Percentiles rank a stretch among this genome's conserved stretches.
phyloP scores from a whole-genome alignment of 1,284 basidiomycete species.

The Pseudozyma hubeiensis region DNA sequence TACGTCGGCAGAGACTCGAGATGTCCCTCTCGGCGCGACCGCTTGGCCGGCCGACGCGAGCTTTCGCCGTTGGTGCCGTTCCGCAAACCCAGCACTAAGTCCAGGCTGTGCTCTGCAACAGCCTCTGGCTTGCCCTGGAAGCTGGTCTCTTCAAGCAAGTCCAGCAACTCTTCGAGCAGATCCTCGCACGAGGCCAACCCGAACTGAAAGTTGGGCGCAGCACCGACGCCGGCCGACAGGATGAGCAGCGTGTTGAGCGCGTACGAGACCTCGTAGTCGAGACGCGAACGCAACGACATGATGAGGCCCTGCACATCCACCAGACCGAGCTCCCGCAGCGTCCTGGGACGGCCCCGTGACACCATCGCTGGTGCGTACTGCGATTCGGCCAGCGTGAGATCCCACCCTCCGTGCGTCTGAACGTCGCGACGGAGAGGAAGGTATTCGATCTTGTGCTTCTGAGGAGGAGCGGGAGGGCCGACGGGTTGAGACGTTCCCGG shows the following conservation, averaged over 20 bases:
- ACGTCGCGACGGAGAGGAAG: constrained; percentile 82
- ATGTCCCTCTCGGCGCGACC: constrained; percentile 45
- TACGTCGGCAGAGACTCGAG: constrained; percentile 45
- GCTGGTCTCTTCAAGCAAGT: constrained; percentile 84
- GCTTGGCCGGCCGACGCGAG: constrained; percentile 14
- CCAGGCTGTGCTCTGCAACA: not conserved
- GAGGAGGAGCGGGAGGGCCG: constrained; percentile 44
- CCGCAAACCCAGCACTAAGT: constrained; percentile 1
- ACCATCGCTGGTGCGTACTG: constrained; percentile 74
- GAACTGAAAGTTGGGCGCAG: constrained; percentile 75
- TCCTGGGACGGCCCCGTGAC: constrained; percentile 73
- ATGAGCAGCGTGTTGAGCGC: constrained; percentile 89
- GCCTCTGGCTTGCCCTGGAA: constrained; percentile 74
- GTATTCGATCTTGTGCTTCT: constrained; percentile 89
- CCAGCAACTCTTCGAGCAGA: constrained; percentile 86
- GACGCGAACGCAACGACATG: constrained; percentile 87
- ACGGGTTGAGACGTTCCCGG: constrained; percentile 43
- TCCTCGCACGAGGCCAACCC: constrained; percentile 81
- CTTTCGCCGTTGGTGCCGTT: not conserved
- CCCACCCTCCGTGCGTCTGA: constrained; percentile 85
- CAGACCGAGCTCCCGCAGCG: constrained; percentile 80
- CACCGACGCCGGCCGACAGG: constrained; percentile 76
- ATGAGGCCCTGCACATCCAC: constrained; percentile 89
- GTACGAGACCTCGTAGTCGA: constrained; percentile 86
- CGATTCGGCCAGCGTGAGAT: constrained; percentile 78